Evolutionary conservation across 1,284 basidiomycete species (phyloP).

Genomic region (Puccinia sorghi): DNA sequence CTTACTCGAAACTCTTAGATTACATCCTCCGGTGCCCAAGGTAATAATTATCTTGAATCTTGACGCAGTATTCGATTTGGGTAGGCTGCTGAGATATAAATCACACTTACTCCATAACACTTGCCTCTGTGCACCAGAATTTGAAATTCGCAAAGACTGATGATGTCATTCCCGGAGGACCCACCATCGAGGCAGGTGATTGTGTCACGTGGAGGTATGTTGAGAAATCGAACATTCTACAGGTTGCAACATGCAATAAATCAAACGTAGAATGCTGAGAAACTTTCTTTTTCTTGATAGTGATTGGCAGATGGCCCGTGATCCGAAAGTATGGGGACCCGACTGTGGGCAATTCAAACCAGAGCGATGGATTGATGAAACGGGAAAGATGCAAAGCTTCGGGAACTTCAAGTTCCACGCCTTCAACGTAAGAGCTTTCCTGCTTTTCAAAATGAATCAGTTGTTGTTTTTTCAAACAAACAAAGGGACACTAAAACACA

Average conservation of each 20-base stretch:
- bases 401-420: conserved; percentile 52
- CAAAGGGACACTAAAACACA: too few species aligned
- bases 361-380: conserved; percentile 52
- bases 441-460: neutral
- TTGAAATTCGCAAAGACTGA: conserved; percentile 15
- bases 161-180: conserved; percentile 41
- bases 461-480: too few species aligned
- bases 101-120: neutral
- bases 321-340: conserved; percentile 51
- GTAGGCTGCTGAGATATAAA: neutral
- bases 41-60: neutral
- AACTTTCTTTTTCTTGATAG: conserved; percentile 35
- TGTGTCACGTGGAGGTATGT: conserved; percentile 28
- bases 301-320: conserved; percentile 52
- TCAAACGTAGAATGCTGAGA: neutral
- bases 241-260: neutral
- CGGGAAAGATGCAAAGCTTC: conserved; percentile 50
- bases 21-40: conserved; percentile 52
- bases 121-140: neutral
- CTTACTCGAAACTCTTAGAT: conserved; percentile 52
- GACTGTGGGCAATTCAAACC: conserved; percentile 53
- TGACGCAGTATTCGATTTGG: neutral
- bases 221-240: neutral
- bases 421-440: conserved; percentile 52
- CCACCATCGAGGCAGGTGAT: conserved; percentile 33